Evolutionary conservation across 768 basidiomycete species (phyloP), one percentile per base, ranked within the genome.

Genomic region (Boletus fagicola): DNA sequence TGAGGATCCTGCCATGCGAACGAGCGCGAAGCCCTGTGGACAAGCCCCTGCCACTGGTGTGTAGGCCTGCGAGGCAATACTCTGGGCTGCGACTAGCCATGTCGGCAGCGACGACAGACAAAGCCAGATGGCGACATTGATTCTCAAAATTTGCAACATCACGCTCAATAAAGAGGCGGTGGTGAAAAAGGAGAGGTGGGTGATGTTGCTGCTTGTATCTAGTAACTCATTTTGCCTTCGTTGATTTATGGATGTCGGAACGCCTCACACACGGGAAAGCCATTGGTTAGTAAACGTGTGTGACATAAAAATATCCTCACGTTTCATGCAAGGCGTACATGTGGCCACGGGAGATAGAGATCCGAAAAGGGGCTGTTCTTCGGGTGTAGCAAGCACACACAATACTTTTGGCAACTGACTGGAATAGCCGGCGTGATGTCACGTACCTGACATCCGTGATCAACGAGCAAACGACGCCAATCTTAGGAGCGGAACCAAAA

Each of bases 1-100:
- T 5, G 57, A 49, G 8, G 58, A 42, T 7, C 72, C 70, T 1
- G 66, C 60, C 66, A 62, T 66, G 45, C 70, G 72, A 26, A 73
- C 70, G 45, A 73, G 66, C 1, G 51, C n/a, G 16, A 73, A 72
- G 24, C 30, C 66, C 1, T 53, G 18, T 0, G 70, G 64, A 36
- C 72, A 73, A 4, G 50, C 1, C 2, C 44, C 64, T 13, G 58
- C 49, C 4, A 60, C 26, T 1, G 72, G 70, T 0, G 62, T 68
- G 42, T 72, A 73, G 0, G 60, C 64, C 20, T 48, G 52, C 6
- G 70, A 73, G 18, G 70, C 63, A 16, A 66, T 30, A n/a, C 51
- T 59, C 33, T 73, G 68, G 5, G 68, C 67, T 24, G 56, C 35
- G 12, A 48, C 65, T 2, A 56, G 52, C 60, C 49, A 62, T 46